A percentile compares a stretch with the other conserved stretches of the same genome.
Conservation (phyloP, 129 eudicot species). For the Flaveria linearis region DNA sequence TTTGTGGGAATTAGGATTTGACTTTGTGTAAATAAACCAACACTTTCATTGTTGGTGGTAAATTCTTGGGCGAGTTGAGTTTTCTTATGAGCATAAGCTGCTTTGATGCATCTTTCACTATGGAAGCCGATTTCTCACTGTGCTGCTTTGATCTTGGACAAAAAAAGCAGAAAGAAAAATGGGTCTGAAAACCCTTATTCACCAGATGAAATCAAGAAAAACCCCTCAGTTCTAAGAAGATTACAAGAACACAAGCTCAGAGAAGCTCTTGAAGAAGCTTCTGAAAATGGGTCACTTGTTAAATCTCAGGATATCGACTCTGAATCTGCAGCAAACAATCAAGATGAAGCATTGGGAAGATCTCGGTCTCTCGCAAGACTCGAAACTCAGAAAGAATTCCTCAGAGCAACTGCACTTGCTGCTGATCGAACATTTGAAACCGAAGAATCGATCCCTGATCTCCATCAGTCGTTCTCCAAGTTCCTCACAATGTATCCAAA, state of each 20-base stretch:
- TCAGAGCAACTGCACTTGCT: slow-evolving; percentile 89
- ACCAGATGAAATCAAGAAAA: slow-evolving; percentile 56
- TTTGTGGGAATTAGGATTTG: slow-evolving; percentile 38
- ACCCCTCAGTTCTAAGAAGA: slow-evolving; percentile 67
- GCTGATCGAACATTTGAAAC: slow-evolving; percentile 84
- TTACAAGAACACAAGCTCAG: slow-evolving; percentile 90
- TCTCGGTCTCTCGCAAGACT: slow-evolving; percentile 88
- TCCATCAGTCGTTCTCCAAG: slow-evolving; percentile 73
- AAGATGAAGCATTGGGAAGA: slow-evolving; percentile 75
- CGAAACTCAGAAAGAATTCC: slow-evolving; percentile 82
- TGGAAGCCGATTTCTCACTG: slow-evolving; percentile 98
- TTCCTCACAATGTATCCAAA: slow-evolving; percentile 95
- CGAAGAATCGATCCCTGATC: slow-evolving; percentile 70
- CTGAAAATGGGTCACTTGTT: slow-evolving; percentile 93
- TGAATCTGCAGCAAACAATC: slow-evolving; percentile 50
- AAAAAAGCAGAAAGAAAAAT: slow-evolving; percentile 73
- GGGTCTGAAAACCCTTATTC: slow-evolving; percentile 53
- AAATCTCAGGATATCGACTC: slow-evolving; percentile 79
- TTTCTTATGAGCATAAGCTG: slow-evolving; percentile 41
- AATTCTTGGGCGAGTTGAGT: slow-evolving; percentile 3
- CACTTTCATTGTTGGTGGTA: slow-evolving; percentile 24
- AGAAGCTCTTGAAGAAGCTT: slow-evolving; percentile 98
- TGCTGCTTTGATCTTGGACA: slow-evolving; percentile 84
- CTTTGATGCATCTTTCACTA: slow-evolving; percentile 95
- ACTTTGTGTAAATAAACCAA: slow-evolving; percentile 48